Percentiles rank a stretch among this genome's conserved stretches.
These are phyloP conservation scores for Blastobotrys peoriensis DNA, from an alignment of 805 yeast genomes.

Conservation along the genomic window DNA sequence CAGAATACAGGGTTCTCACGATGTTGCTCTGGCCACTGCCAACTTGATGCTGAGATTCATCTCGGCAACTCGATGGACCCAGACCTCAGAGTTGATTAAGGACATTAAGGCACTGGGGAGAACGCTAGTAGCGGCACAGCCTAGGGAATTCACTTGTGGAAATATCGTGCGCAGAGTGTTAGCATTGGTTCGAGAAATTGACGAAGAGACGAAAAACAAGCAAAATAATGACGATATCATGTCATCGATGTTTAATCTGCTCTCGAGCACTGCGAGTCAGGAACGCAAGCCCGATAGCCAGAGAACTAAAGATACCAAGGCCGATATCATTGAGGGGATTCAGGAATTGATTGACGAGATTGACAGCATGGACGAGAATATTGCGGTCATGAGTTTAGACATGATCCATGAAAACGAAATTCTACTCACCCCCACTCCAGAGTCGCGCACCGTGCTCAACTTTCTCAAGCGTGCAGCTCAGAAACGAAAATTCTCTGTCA, in stretches of 20 bases:
- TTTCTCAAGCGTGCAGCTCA: conserved; percentile 80
- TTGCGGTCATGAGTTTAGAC: conserved; percentile 86
- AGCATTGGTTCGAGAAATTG: conserved; percentile 81
- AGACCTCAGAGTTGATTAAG: conserved; percentile 62
- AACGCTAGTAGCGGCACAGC: conserved; percentile 65
- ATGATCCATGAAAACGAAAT: conserved; percentile 79
- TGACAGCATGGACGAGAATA: conserved; percentile 79
- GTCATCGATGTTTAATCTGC: conserved; percentile 79
- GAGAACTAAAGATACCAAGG: conserved; percentile 55
- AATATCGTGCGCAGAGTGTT: conserved; percentile 86
- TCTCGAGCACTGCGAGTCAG: conserved; percentile 39
- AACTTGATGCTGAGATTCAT: conserved; percentile 82
- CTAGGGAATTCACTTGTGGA: conserved; percentile 83
- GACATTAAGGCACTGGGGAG: conserved; percentile 72
- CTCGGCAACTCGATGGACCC: conserved; percentile 83
- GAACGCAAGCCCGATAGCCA: conserved; percentile 17
- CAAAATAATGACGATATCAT: conserved; percentile 33
- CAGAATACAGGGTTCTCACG: conserved; percentile 74
- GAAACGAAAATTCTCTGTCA: conserved; percentile 84
- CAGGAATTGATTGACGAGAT: conserved; percentile 90
- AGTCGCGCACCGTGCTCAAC: conserved; percentile 79
- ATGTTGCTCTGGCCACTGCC: conserved; percentile 80
- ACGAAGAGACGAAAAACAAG: conserved; percentile 42
- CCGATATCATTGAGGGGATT: conserved; percentile 85
- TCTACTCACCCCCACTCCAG: conserved; percentile 87